Evolutionary conservation across 169 alveolate species (phyloP), one percentile per base, ranked within the genome.

Genomic region (Theileria sp.): DNA sequence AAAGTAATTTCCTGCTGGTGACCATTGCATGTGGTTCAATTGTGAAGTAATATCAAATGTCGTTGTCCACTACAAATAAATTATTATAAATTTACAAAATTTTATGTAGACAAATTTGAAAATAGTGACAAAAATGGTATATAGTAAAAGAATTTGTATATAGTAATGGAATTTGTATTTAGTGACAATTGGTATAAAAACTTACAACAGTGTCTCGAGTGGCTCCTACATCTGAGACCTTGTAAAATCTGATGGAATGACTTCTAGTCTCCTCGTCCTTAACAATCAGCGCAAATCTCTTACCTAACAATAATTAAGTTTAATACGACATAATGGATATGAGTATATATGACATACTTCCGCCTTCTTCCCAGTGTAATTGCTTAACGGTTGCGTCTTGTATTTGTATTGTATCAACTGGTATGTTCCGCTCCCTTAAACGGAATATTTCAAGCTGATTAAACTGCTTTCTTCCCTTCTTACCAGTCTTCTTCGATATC

Each of bases 361-460:
- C 89, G 8, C 92, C 92, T 17, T 75, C 93, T 65, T 94, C 97
- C 97, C 97, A 94, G 86, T 93, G 94, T 44, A 94, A 88, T 58
- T 92, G 94, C 74, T 87, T 92, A 21, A 93, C 95, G 17, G 94
- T 87, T n/a, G 93, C 95, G 23, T 92, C 97, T 76, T 92, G 95
- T 36, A 94, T 92, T 70, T 94, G 97, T 28, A 94, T 83, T 69
- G 94, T 94, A 78, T 94, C 97, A 15, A 94, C 97, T 8, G 97
- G 97, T 17, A 94, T 89, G 72, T 93, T 86, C 79, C 92, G 92
- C 75, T 94, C 97, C 51, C 96, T 75, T 72, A 94, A 87, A 13
- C 97, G 86, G 92, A 94, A 94, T 26, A 94, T 93, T 80, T 93
- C 97, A 36, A 93, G 75, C 56, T 94, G 97, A 15, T 92, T 93